Percentiles rank a stretch among this genome's conserved stretches.
These are phyloP conservation scores for Pseudomonodictys pantanalensis DNA, from an alignment of 495 filamentous ascomycete species.

Conservation along the genomic window DNA sequence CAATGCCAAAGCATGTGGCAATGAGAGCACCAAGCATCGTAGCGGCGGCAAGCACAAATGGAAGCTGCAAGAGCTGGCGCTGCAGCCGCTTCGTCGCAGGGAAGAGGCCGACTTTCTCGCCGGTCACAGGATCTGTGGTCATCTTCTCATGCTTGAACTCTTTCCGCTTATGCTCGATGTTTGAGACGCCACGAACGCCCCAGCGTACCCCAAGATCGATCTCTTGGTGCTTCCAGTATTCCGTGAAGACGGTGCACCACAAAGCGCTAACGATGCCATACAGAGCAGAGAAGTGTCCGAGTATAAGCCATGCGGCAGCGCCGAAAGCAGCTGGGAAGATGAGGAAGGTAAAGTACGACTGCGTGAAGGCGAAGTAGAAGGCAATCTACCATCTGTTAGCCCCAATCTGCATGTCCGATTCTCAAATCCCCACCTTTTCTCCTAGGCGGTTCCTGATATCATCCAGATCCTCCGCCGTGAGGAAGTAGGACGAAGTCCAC, in stretches of 20 bases:
- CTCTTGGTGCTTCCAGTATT: slow-evolving; percentile 97
- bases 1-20: slow-evolving; percentile 84
- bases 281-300: slow-evolving; percentile 79
- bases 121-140: slow-evolving; percentile 75
- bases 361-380: slow-evolving; percentile 95
- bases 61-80: slow-evolving; percentile 79
- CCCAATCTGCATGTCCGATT: slow-evolving; percentile 7
- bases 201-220: slow-evolving; percentile 85
- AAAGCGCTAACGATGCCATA: slow-evolving; percentile 80
- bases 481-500: slow-evolving; percentile 78
- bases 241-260: slow-evolving; percentile 88
- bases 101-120: slow-evolving; percentile 76
- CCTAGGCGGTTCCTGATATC: slow-evolving; percentile 86
- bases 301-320: slow-evolving; percentile 71
- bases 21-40: slow-evolving; percentile 75
- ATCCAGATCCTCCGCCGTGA: slow-evolving; percentile 73
- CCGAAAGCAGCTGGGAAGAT: slow-evolving; percentile 83
- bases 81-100: slow-evolving; percentile 71
- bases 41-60: slow-evolving; percentile 75
- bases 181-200: slow-evolving; percentile 85
- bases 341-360: slow-evolving; percentile 86
- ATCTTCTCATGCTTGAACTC: slow-evolving; percentile 78
- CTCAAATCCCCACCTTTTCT: slow-evolving; percentile 61
- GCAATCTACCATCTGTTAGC: slow-evolving; percentile 56
- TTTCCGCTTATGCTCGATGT: slow-evolving; percentile 70